Base-by-base conservation (phyloP, 2,329 filamentous ascomycete genomes). In the Chlorencoelia australis region DNA sequence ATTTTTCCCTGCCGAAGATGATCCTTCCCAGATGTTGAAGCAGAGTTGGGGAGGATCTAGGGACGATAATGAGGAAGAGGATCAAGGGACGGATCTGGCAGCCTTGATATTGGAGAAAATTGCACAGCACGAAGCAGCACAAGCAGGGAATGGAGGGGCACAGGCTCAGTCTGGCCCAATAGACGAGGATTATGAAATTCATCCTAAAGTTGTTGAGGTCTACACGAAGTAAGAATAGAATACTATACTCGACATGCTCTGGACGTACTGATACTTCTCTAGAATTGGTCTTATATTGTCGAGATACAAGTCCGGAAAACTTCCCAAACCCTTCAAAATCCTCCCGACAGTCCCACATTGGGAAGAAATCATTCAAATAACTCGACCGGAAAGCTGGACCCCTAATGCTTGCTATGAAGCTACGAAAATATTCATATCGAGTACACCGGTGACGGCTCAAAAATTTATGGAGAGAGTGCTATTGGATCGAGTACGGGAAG, bases 321-420 rank as follows among this genome's bases (percentile, higher is more conserved):
- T 98, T 20, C 91, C 91, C 14, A 98, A 98, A 62, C 89, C 89
- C 1, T 94, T 98, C 71, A 96, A 96, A 63, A 87, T 96, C 46
- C 72, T 98, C 7, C 91, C 91, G 2, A 88, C 87, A 1, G 75
- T 96, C 10, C 87, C 87, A 6, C 77, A 91, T 52, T 96, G 88
- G 87, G 84, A 91, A 56, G 82, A 86, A 14, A 82, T 94, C 24
- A 74, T 94, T 49, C 70, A 79, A 45, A 75, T 94, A 37, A 94
- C 87, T n/a, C 73, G 78, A 19, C 88, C 89, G 4, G 81, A 91
- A 59, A 61, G 58, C 37, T 73, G 69, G 69, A 85, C 85, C 1
- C 67, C 85, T 14, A 87, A 94, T 54, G 80, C 86, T 30, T 75
- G 81, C 50, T 94, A 86, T 59, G 86, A 88, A 53, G 88, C 85